Evolutionary conservation across 345 rosid genomes (phyloP).

Genomic region (Gossypium mustelinum): DNA sequence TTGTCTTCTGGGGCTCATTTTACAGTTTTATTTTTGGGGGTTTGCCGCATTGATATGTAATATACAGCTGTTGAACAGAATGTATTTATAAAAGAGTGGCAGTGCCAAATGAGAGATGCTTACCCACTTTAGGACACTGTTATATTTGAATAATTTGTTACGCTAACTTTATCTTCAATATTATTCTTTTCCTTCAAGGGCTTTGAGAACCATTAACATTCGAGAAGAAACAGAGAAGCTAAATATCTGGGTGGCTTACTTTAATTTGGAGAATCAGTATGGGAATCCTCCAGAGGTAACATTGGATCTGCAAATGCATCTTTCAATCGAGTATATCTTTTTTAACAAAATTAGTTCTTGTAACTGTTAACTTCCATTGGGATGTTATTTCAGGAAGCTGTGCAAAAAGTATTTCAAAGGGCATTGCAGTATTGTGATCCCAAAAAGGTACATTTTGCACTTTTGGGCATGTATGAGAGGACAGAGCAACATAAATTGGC

Average conservation of each 20-base stretch:
- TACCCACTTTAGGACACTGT: neutral
- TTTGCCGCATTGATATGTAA: neutral
- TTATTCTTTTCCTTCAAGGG: conserved; percentile 46
- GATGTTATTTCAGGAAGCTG: conserved; percentile 61
- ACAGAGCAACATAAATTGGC: conserved; percentile 73
- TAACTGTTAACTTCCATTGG: neutral
- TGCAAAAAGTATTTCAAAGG: conserved; percentile 70
- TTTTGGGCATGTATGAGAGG: conserved; percentile 78
- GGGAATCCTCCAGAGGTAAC: conserved; percentile 93
- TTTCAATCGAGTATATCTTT: neutral
- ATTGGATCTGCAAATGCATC: neutral
- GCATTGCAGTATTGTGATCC: conserved; percentile 87
- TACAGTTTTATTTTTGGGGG: neutral
- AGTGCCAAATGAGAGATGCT: neutral
- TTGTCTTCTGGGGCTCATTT: neutral
- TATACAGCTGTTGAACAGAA: neutral
- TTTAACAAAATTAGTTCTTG: neutral
- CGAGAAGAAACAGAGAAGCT: conserved; percentile 95
- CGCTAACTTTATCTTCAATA: neutral
- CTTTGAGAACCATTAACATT: conserved; percentile 74
- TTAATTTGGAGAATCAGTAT: conserved; percentile 87
- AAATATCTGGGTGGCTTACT: conserved; percentile 93
- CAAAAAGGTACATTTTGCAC: conserved; percentile 72
- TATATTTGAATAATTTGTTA: neutral
- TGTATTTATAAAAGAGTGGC: neutral